Conservation (phyloP, 805 yeast species). For the Candida easanensis region DNA sequence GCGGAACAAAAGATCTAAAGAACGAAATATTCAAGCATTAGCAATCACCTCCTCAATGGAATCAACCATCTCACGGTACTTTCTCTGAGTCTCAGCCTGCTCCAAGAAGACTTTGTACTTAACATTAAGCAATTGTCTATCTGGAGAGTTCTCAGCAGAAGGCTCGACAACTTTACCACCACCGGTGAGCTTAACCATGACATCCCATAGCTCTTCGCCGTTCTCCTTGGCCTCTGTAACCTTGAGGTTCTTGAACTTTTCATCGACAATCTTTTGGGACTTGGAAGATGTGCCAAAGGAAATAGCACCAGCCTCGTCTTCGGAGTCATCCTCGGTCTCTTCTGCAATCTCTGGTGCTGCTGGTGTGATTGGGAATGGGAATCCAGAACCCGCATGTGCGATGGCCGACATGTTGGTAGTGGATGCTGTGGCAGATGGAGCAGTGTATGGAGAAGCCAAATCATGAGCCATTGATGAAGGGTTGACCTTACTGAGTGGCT, state of each 20-base stretch:
- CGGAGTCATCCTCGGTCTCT: conserved; percentile 45
- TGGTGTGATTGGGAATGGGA: conserved; percentile 39
- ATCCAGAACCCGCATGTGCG: conserved; percentile 39
- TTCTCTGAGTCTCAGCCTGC: conserved; percentile 78
- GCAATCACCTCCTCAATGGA: conserved; percentile 29
- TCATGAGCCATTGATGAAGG: conserved; percentile 15
- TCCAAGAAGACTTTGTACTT: conserved; percentile 87
- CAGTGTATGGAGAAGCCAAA: conserved; percentile 69
- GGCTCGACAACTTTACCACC: conserved; percentile 81
- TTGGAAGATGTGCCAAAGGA: conserved; percentile 58
- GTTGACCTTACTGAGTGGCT: conserved; percentile 22
- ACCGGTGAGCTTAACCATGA: conserved; percentile 82
- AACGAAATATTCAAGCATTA: background rate
- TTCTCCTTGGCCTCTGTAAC: conserved; percentile 17
- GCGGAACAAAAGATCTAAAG: background rate
- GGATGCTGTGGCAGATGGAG: conserved; percentile 76
- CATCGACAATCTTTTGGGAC: conserved; percentile 51
- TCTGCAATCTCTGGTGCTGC: conserved; percentile 27
- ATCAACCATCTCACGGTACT: conserved; percentile 70
- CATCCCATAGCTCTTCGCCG: conserved; percentile 76
- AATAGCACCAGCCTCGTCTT: conserved; percentile 48
- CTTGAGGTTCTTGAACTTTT: conserved; percentile 36
- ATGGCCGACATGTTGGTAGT: conserved; percentile 45
- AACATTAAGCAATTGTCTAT: conserved; percentile 65
- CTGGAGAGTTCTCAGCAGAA: conserved; percentile 51